Evolutionary conservation across 2,329 filamentous ascomycete genomes (phyloP), one percentile per base, ranked within the genome.

Genomic region (Trichoderma sp.): DNA sequence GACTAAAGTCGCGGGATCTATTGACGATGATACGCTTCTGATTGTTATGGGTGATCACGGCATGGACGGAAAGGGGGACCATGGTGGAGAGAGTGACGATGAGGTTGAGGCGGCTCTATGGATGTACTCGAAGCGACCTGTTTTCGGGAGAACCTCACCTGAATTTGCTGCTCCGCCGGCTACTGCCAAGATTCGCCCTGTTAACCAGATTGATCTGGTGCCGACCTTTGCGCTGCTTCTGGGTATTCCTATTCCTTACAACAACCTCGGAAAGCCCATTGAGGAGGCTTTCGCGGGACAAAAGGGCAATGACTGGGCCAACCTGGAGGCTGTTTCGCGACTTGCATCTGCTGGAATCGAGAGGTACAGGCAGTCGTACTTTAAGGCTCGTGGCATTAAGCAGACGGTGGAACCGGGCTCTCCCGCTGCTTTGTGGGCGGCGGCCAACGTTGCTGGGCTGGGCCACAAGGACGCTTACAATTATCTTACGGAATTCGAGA

Each of bases 41-140:
- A 90, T 99, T 24, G 93, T 99, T 15, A 97, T 99, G 94, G 96
- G 96, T n/a, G 96, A 99, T 80, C 96, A 99, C 79, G 96, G 96
- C 12, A 99, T 99, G 96, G 96, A 99, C 81, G 86, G 89, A 73
- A 98, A 99, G 83, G 96, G 96, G 21, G 96, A 99, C 76, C 96
- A 99, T 79, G 96, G 96, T n/a, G 96, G 96, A 70, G 96, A 99
- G 84, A 98, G 95, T 36, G 93, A 98, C 76, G 94, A 98, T 74
- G 96, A 99, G 80, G 89, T 99, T 7, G 91, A 99, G 81, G 94
- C 96, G 71, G 94, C 96, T 2, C 82, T 99, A 61, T 99, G 96
- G 95, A 97, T 99, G 94, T 99, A 98, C 81, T 97, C 96, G 1
- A 97, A 95, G 81, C 91, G 89, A 76, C 90, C 90, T 0, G 81